Evolutionary conservation across 2,329 filamentous ascomycete genomes (phyloP).

Genomic region (Xylariaceae sp.): DNA sequence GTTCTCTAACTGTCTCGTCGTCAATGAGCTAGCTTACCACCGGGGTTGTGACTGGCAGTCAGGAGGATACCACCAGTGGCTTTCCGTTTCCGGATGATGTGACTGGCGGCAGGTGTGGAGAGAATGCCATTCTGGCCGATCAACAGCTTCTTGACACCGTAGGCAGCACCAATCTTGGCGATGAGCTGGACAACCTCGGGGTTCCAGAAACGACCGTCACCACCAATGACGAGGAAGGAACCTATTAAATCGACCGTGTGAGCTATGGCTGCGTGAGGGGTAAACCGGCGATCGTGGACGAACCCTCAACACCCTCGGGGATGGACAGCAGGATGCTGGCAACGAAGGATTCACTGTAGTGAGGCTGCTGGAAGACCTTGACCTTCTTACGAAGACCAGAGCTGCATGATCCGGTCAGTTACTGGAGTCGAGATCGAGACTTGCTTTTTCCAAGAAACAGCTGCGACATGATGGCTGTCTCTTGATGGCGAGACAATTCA

Average conservation of each 20-base stretch:
- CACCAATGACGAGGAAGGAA: conserved; percentile 90
- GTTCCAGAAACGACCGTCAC: conserved; percentile 96
- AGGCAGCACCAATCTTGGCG: conserved; percentile 92
- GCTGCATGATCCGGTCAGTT: conserved; percentile 43
- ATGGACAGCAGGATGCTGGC: conserved; percentile 93
- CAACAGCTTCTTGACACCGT: conserved; percentile 97
- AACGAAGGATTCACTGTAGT: conserved; percentile 96
- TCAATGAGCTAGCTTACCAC: conserved; percentile 59
- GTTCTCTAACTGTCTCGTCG: background rate
- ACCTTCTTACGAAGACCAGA: conserved; percentile 99
- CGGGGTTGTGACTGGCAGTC: conserved; percentile 97
- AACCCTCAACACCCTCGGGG: conserved; percentile 82
- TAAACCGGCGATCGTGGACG: conserved; percentile 15
- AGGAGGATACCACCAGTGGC: conserved; percentile 95
- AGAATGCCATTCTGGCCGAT: conserved; percentile 95
- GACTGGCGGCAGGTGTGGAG: conserved; percentile 91
- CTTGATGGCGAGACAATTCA: conserved; percentile 32
- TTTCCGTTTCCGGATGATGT: conserved; percentile 89
- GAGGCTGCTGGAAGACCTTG: conserved; percentile 87
- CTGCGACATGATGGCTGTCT: conserved; percentile 1
- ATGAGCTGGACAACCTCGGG: conserved; percentile 94
- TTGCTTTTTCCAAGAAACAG: background rate
- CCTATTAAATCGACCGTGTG: conserved; percentile 32
- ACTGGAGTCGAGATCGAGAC: background rate
- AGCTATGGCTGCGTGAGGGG: background rate